Base-by-base conservation (phyloP, 2,329 filamentous ascomycete species). In the Clarireedia paspali region DNA sequence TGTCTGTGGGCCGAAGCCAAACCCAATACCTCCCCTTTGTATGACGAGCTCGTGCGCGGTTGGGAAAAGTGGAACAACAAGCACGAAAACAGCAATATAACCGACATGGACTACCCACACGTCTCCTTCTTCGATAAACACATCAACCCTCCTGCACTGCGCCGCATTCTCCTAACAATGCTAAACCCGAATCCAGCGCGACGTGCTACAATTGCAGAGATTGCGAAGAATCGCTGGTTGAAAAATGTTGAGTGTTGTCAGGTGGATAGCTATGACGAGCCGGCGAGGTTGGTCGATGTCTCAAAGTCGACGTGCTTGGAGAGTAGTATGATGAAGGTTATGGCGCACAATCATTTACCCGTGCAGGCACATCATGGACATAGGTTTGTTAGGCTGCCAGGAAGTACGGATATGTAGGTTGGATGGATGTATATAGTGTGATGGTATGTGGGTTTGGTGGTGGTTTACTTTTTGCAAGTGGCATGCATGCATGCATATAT, bases 201-300 rank as follows among this genome's bases (percentile, higher is more conserved):
- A 67, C 86, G 91, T 44, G 83, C 87, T 62, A 81, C 77, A 27
- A 88, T 94, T 50, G 72, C 78, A 6, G 81, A 89, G 1, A 83
- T 89, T 1, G 73, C 90, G 53, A 82, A 79, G 59, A 82, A 88
- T 64, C 77, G 84, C n/a, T 90, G 84, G 78, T 74, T 94, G 64
- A 86, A 82, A 73, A 80, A 78, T 52, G 81, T 91, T 42, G 87
- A 91, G 64, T 94, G 89, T 72, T 95, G 89, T 69, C 85, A 89
- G 64, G 72, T 83, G 4, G 88, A 91, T 63, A 80, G 76, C 58
- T 87, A 84, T 67, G 84, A 85, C 34, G 60, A 88, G 58, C 79
- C 80, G 5, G 72, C 75, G n/a, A 75, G 75, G 49, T 70, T 74
- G 24, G 85, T 88, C 57, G 84, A 88, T 63, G 81, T 79, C 78